phyloP scores from a whole-genome alignment of 805 yeast genomes.

The Saccharomycopsis synnaedendra region DNA sequence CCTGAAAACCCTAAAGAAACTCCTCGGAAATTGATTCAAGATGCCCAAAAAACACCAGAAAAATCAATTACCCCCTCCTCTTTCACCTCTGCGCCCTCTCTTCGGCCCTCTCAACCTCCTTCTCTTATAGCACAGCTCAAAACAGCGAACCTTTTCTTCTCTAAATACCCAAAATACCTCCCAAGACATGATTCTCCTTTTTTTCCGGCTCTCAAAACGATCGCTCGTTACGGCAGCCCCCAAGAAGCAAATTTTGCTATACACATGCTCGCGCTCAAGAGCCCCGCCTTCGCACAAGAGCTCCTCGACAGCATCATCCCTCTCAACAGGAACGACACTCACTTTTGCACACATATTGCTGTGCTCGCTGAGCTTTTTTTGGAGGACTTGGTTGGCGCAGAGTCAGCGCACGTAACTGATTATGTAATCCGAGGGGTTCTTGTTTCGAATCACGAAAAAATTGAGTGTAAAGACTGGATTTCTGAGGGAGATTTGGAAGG shows the following conservation, averaged over 20 bases:
- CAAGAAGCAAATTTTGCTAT: slow-evolving; percentile 51
- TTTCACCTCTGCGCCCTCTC: too few relatives aligned
- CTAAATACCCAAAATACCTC: slow-evolving; percentile 36
- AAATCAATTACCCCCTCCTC: too few relatives aligned
- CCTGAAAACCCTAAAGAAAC: too few relatives aligned
- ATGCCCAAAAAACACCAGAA: too few relatives aligned
- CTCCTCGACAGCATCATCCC: slow-evolving; percentile 35
- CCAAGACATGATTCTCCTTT: slow-evolving; percentile 20
- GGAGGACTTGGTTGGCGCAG: slow-evolving; percentile 33
- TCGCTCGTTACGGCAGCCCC: slow-evolving; percentile 34
- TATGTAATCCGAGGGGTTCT: slow-evolving; percentile 52
- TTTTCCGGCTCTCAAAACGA: not conserved
- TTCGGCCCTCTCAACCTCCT: too few relatives aligned
- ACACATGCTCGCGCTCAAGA: too few relatives aligned
- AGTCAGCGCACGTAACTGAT: slow-evolving; percentile 47
- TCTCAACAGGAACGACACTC: slow-evolving; percentile 25
- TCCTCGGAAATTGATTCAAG: too few relatives aligned
- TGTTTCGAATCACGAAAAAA: slow-evolving; percentile 40
- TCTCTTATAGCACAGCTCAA: slow-evolving; percentile 19
- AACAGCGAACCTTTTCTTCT: slow-evolving; percentile 48
- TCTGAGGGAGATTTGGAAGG: slow-evolving; percentile 31
- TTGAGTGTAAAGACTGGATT: slow-evolving; percentile 28
- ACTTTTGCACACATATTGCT: slow-evolving; percentile 46
- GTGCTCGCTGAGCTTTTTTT: slow-evolving; percentile 48
- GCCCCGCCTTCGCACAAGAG: too few relatives aligned